Evolutionary conservation across 768 basidiomycete genomes (phyloP).

Genomic region (Termitomyces bulborhizus): DNA sequence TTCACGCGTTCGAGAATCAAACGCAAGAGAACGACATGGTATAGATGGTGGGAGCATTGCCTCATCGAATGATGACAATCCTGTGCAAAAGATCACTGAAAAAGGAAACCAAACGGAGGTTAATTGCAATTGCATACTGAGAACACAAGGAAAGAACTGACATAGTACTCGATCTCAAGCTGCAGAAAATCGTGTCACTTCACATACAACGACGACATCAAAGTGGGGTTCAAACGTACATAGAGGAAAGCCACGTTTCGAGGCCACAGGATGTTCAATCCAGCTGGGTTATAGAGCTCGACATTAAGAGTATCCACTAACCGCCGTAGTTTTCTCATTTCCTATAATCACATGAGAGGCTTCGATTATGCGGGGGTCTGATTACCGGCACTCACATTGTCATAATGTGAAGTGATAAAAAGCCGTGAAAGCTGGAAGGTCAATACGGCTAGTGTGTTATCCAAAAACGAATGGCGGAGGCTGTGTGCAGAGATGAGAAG

Average conservation of each 20-base stretch:
- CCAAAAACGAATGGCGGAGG: slow-evolving; percentile 59
- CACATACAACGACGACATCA: slow-evolving; percentile 6
- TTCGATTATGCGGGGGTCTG: not conserved
- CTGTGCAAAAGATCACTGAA: slow-evolving; percentile 13
- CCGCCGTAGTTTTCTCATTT: slow-evolving; percentile 62
- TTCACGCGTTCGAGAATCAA: slow-evolving; percentile 7
- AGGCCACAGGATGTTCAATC: slow-evolving; percentile 86
- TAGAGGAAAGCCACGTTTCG: slow-evolving; percentile 82
- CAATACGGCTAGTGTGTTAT: slow-evolving; percentile 74
- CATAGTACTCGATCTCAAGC: slow-evolving; percentile 96
- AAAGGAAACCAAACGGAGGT: slow-evolving; percentile 1
- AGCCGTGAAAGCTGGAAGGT: slow-evolving; percentile 76
- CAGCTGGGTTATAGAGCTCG: slow-evolving; percentile 75
- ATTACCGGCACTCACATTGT: slow-evolving; percentile 47
- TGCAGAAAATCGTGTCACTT: slow-evolving; percentile 23
- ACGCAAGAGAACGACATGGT: not conserved
- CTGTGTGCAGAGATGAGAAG: slow-evolving; percentile 84
- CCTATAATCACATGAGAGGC: slow-evolving; percentile 36
- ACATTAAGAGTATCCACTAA: slow-evolving; percentile 66
- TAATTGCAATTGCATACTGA: not conserved
- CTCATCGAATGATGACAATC: slow-evolving; percentile 1
- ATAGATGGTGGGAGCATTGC: not conserved
- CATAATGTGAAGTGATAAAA: slow-evolving; percentile 71
- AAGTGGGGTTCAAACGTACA: slow-evolving; percentile 46
- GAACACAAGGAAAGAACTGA: slow-evolving; percentile 31